Conservation (phyloP, 1,284 basidiomycete genomes). For the Pyrrhoderma lamaoense region DNA sequence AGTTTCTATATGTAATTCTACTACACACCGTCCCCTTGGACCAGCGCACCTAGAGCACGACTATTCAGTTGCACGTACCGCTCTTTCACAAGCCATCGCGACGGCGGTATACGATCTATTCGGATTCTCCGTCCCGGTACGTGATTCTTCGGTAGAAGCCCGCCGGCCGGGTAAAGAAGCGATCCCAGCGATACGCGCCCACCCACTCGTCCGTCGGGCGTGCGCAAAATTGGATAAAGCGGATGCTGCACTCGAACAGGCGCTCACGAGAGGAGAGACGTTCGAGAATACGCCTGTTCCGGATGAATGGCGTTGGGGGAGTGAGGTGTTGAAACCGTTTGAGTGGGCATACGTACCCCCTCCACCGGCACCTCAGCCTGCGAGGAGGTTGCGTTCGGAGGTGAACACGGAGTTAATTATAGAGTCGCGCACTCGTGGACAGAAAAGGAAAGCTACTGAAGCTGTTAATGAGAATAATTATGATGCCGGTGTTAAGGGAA, state of each 20-base stretch:
- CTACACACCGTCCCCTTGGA: neutral
- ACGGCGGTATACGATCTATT: slow-evolving; percentile 3
- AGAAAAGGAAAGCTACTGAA: too few relatives aligned
- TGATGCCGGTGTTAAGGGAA: too few relatives aligned
- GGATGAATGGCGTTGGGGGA: neutral
- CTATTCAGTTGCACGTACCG: neutral
- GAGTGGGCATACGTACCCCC: neutral
- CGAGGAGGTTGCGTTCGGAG: neutral
- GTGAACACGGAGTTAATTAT: neutral
- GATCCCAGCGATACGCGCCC: neutral
- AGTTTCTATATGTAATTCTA: neutral
- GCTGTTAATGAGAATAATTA: too few relatives aligned
- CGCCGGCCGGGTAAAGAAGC: neutral
- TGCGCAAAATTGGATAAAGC: neutral
- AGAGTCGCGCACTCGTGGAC: too few relatives aligned
- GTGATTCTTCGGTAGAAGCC: neutral
- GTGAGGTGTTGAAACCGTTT: slow-evolving; percentile 1
- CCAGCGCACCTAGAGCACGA: slow-evolving; percentile 10
- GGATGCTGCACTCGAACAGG: slow-evolving; percentile 15
- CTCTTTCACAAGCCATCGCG: slow-evolving; percentile 3
- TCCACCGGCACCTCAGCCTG: neutral
- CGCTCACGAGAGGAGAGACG: slow-evolving; percentile 9
- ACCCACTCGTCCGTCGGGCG: neutral
- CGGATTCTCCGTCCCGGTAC: neutral
- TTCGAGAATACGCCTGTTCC: slow-evolving; percentile 17